Percentiles rank a stretch among this genome's conserved stretches.
Evolutionary conservation across 225 moss, liverwort and hornwort genomes (phyloP).

Genomic region (Bryoerythrophyllum caledonicum): DNA sequence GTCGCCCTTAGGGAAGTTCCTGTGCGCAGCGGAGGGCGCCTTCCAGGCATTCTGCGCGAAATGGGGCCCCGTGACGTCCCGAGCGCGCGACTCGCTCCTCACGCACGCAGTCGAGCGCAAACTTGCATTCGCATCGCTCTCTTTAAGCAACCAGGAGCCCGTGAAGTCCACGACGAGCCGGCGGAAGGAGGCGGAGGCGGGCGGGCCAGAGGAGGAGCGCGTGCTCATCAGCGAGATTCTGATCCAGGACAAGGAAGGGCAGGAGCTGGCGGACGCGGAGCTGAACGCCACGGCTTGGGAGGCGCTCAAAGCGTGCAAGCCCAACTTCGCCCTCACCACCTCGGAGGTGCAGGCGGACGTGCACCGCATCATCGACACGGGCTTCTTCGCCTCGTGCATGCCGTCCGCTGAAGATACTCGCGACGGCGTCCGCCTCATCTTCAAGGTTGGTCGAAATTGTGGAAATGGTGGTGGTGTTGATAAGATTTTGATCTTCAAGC

Average conservation of each 20-base stretch:
- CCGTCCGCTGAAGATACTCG: constrained; percentile 98
- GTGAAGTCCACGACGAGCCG: constrained; percentile 48
- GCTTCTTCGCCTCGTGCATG: constrained; percentile 93
- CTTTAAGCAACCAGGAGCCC: constrained; percentile 40
- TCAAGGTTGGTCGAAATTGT: constrained; percentile 87
- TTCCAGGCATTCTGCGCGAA: constrained; percentile 57
- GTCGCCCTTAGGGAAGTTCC: constrained; percentile 49
- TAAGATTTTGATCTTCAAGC: background rate
- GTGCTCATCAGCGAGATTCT: constrained; percentile 95
- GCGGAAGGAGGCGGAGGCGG: constrained; percentile 54
- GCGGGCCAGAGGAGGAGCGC: constrained; percentile 70
- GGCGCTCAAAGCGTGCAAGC: constrained; percentile 94
- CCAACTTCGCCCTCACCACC: constrained; percentile 94
- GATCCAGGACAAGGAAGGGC: constrained; percentile 92
- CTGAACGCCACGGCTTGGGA: constrained; percentile 72
- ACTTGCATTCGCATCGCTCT: constrained; percentile 45
- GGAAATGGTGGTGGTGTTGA: background rate
- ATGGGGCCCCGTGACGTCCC: constrained; percentile 57
- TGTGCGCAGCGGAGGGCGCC: constrained; percentile 66
- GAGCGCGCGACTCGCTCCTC: constrained; percentile 54
- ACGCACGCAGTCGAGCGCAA: constrained; percentile 37
- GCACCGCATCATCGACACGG: constrained; percentile 95
- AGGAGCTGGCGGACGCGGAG: constrained; percentile 70
- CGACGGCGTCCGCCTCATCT: constrained; percentile 94
- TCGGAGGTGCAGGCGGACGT: constrained; percentile 98